A percentile compares a stretch with the other conserved stretches of the same genome.
These are phyloP conservation scores for Calvatia gigantea DNA, from an alignment of 768 basidiomycete genomes.

Conservation along the genomic window DNA sequence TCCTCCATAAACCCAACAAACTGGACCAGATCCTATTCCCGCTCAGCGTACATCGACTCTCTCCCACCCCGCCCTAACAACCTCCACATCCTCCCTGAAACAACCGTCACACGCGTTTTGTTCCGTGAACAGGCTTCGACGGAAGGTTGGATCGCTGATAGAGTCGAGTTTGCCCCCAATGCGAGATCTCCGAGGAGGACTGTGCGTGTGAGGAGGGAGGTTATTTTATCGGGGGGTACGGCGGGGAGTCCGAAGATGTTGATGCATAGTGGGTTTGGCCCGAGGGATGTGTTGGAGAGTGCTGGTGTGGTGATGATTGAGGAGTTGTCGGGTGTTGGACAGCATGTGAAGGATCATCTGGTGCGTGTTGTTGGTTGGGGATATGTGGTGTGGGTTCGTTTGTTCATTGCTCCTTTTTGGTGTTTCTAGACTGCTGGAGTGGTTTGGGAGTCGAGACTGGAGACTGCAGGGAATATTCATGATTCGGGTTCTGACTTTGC, in stretches of 20 bases:
- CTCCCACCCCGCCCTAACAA: conserved; percentile 57
- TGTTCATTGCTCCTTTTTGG: neutral
- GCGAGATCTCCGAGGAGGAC: conserved; percentile 29
- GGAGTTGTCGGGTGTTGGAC: conserved; percentile 52
- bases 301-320: conserved; percentile 37
- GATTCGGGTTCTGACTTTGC: conserved; percentile 26
- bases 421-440: conserved; percentile 24
- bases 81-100: conserved; percentile 51
- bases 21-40: conserved; percentile 64
- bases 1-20: conserved; percentile 60
- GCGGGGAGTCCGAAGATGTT: conserved; percentile 49
- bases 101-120: conserved; percentile 51
- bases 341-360: conserved; percentile 53
- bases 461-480: conserved; percentile 33
- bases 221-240: conserved; percentile 40
- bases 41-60: conserved; percentile 62
- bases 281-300: conserved; percentile 38
- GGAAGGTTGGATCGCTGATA: conserved; percentile 19
- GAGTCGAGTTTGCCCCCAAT: conserved; percentile 44
- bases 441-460: conserved; percentile 20
- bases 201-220: conserved; percentile 59
- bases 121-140: conserved; percentile 41
- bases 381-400: neutral
- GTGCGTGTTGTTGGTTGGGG: conserved; percentile 26
- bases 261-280: conserved; percentile 52